Base-by-base conservation (phyloP, 495 filamentous ascomycete genomes). In the Coniosporium apollinis region DNA sequence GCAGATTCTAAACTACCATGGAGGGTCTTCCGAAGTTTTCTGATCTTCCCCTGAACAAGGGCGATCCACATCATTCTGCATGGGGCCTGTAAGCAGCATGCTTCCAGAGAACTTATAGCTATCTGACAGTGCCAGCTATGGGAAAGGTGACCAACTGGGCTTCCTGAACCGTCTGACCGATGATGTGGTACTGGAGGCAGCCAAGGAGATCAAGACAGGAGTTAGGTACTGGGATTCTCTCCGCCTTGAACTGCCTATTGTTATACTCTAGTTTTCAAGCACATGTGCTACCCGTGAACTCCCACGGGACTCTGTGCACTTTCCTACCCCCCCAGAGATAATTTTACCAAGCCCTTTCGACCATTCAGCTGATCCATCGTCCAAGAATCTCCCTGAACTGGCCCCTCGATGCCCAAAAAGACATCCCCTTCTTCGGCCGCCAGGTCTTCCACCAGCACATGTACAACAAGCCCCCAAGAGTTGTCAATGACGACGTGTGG, bases 401-500 rank as follows among this genome's bases (percentile, higher is more conserved):
- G 54, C 49, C 51, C 3, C 46, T 57, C 5, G 49, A 57, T 35
- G 52, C 54, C 1, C 50, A 55, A 34, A 29, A 26, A 16, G 54
- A 55, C 41, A 31, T 51, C 11, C 54, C 52, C 7, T 46, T 57
- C 33, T 57, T 57, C 39, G 44, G 44, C 31, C 47, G 54, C 9
- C 52, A 56, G 41, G 41, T 40, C 15, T 57, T 57, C 49, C 52
- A 57, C 41, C 48, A 53, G 26, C 33, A 55, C 39, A 38, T 57
- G 19, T 57, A 54, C 32, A 30, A 44, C n/a, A 53, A 54, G 33
- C 34, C 46, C 17, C 50, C 52, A 2, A 16, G 44, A 8, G 40
- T 54, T 7, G 50, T 58, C 35, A 57, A 59, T 37, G 57, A 61
- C 37, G 57, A 61, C 30, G 30, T 51, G 5, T 51, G 58, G 50